These are phyloP conservation scores for Pyrenophora tritici-repentis DNA, from an alignment of 2,329 filamentous ascomycete species.

Conservation along the genomic window DNA sequence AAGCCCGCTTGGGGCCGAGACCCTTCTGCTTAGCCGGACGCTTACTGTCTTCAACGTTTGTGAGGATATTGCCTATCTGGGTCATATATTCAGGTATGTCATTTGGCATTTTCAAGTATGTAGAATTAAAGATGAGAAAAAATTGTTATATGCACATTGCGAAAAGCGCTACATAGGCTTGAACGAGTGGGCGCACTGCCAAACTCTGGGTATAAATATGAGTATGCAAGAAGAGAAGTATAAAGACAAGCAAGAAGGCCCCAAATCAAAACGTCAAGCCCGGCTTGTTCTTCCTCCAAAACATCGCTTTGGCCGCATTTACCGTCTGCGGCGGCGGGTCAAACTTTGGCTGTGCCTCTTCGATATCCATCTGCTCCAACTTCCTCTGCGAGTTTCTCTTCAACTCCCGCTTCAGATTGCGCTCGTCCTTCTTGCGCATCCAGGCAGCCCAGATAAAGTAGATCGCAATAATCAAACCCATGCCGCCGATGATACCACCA, in stretches of 20 bases:
- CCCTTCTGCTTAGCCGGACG: no score
- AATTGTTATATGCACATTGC: background rate
- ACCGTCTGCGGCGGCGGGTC: conserved; percentile 38
- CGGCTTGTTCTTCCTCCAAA: conserved; percentile 39
- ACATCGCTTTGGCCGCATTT: conserved; percentile 30
- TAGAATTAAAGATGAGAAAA: no score
- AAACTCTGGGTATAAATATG: conserved; percentile 19
- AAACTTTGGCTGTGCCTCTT: conserved; percentile 36
- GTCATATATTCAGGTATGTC: background rate
- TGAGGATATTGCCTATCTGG: background rate
- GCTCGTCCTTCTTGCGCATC: conserved; percentile 35
- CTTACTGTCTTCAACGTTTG: no score
- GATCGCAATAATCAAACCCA: conserved; percentile 33
- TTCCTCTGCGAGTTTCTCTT: conserved; percentile 35
- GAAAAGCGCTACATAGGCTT: background rate
- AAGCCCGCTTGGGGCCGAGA: no score
- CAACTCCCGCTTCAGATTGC: conserved; percentile 33
- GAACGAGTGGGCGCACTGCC: conserved; percentile 14
- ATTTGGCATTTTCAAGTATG: background rate
- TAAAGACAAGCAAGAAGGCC: background rate
- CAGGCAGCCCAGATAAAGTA: conserved; percentile 40
- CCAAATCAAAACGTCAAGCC: conserved; percentile 3
- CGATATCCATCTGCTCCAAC: conserved; percentile 41
- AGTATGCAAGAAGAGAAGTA: background rate
- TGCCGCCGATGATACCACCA: conserved; percentile 45